phyloP scores from a whole-genome alignment of 2,329 filamentous ascomycete species.

The Diaporthe citri region DNA sequence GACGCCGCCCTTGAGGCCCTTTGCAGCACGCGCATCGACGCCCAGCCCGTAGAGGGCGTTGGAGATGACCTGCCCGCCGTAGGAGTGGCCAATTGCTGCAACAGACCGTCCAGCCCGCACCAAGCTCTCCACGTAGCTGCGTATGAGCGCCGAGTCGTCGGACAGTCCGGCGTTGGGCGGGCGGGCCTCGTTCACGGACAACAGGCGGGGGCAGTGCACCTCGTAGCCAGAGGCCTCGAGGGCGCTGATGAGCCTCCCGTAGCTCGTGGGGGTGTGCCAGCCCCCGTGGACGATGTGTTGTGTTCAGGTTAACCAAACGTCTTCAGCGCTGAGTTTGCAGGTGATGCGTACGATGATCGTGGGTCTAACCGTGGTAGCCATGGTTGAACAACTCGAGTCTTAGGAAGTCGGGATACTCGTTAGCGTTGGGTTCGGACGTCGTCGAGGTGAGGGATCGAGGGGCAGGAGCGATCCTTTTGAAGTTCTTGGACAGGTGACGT shows the following conservation, averaged over 20 bases:
- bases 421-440: neutral
- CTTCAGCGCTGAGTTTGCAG: neutral
- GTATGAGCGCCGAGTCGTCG: neutral
- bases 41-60: conserved; percentile 1
- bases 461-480: neutral
- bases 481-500: neutral
- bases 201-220: neutral
- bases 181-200: neutral
- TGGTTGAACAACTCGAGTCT: neutral
- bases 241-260: neutral
- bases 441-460: neutral
- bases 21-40: neutral
- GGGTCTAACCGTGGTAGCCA: neutral
- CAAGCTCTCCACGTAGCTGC: conserved; percentile 8
- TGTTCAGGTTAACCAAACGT: neutral
- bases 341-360: neutral
- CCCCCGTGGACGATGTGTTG: neutral
- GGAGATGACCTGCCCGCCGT: conserved; percentile 14
- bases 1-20: conserved; percentile 7
- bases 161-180: neutral
- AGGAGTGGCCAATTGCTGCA: conserved; percentile 2
- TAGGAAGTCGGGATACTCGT: neutral
- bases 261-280: conserved; percentile 5
- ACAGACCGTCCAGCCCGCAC: neutral
- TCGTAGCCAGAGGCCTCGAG: neutral